These are phyloP conservation scores for Aspergillus carbonarius DNA, from an alignment of 2,329 filamentous ascomycete species.

Conservation along the genomic window DNA sequence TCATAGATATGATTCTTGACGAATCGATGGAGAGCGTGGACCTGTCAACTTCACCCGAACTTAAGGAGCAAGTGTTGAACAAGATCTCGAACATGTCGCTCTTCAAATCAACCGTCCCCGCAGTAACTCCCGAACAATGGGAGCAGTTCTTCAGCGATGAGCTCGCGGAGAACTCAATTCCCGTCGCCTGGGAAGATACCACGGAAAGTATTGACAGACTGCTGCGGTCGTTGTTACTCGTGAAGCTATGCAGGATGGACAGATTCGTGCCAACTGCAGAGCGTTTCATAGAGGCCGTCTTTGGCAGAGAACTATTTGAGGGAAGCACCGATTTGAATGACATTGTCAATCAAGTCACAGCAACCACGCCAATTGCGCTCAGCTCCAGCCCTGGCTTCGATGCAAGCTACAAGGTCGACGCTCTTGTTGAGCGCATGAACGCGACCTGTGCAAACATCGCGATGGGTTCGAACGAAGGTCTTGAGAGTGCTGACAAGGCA, in stretches of 20 bases:
- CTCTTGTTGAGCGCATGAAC: conserved; percentile 78
- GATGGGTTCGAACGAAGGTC: conserved; percentile 96
- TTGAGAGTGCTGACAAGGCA: conserved; percentile 90
- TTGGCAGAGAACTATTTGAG: conserved; percentile 79
- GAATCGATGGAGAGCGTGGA: conserved; percentile 73
- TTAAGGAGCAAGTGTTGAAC: conserved; percentile 66
- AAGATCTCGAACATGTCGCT: conserved; percentile 67
- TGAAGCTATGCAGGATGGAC: conserved; percentile 94
- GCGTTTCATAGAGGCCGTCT: conserved; percentile 82
- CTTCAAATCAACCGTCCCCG: conserved; percentile 71
- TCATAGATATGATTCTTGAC: conserved; percentile 86
- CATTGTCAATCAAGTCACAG: conserved; percentile 79
- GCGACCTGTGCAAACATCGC: conserved; percentile 93
- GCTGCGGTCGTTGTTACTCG: conserved; percentile 77
- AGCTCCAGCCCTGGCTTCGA: conserved; percentile 97
- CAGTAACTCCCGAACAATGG: conserved; percentile 66
- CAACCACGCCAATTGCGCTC: conserved; percentile 82
- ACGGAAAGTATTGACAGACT: conserved; percentile 69
- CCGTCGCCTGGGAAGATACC: conserved; percentile 68
- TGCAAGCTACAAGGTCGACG: conserved; percentile 98
- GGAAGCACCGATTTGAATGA: conserved; percentile 80
- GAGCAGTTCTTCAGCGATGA: conserved; percentile 81
- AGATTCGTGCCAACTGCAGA: conserved; percentile 91
- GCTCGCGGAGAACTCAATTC: conserved; percentile 79
- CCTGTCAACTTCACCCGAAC: conserved; percentile 66